These are phyloP conservation scores for Penicillium salamii DNA, from an alignment of 495 filamentous ascomycete species.

Conservation along the genomic window DNA sequence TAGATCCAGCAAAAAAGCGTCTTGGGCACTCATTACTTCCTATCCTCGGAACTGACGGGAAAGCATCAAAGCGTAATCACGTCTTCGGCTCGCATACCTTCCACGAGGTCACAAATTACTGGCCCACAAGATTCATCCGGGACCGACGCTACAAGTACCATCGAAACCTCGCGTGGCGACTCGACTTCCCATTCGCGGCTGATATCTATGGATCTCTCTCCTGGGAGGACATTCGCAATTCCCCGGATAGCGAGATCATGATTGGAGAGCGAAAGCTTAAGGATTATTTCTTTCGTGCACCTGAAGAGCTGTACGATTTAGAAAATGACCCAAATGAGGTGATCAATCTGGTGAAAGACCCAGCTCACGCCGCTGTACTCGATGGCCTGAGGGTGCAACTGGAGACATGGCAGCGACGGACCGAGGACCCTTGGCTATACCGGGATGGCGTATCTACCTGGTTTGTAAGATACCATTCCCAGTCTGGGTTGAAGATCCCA, in stretches of 20 bases:
- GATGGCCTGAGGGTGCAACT: slow-evolving; percentile 25
- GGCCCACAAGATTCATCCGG: slow-evolving; percentile 43
- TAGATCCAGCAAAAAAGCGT: slow-evolving; percentile 3
- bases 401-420: slow-evolving; percentile 36
- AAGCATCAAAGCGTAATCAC: slow-evolving; percentile 17
- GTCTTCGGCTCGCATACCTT: slow-evolving; percentile 49
- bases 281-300: slow-evolving; percentile 38
- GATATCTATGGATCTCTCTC: slow-evolving; percentile 43
- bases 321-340: slow-evolving; percentile 39
- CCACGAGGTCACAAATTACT: slow-evolving; percentile 49
- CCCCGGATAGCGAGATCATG: slow-evolving; percentile 22
- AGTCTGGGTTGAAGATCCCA: slow-evolving; percentile 36
- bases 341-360: slow-evolving; percentile 30
- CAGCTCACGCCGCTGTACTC: slow-evolving; percentile 20
- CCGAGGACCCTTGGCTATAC: slow-evolving; percentile 41
- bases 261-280: slow-evolving; percentile 35
- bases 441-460: slow-evolving; percentile 37
- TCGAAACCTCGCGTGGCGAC: slow-evolving; percentile 42
- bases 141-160: slow-evolving; percentile 43
- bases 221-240: slow-evolving; percentile 43
- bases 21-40: slow-evolving; percentile 37
- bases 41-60: slow-evolving; percentile 24
- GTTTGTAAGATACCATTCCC: slow-evolving; percentile 27
- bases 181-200: slow-evolving; percentile 47
- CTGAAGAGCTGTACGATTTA: slow-evolving; percentile 44